Percentiles rank a stretch among this genome's conserved stretches.
These are phyloP conservation scores for Leishmania mexicana DNA, from an alignment of 208 protist species.

Conservation along the genomic window DNA sequence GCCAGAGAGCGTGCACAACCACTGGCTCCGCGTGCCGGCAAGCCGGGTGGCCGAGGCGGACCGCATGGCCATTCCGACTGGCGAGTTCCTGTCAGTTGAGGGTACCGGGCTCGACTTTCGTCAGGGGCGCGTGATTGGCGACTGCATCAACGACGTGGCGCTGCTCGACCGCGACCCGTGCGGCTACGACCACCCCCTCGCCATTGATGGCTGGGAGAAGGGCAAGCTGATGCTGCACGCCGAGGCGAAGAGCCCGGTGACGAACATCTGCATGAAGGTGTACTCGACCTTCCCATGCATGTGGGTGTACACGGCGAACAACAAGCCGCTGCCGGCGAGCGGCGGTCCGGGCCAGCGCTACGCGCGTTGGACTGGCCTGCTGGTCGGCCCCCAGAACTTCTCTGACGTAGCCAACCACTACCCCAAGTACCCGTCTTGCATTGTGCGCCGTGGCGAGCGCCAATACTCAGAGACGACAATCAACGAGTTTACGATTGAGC, in stretches of 20 bases:
- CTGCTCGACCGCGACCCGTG: slow-evolving; percentile 48
- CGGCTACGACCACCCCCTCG: slow-evolving; percentile 64
- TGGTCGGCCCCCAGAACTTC: slow-evolving; percentile 59
- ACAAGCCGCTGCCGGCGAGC: slow-evolving; percentile 42
- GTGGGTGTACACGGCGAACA: slow-evolving; percentile 78
- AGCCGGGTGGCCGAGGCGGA: slow-evolving; percentile 38
- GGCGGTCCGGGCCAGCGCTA: slow-evolving; percentile 54
- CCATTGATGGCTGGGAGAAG: slow-evolving; percentile 44
- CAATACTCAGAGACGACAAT: slow-evolving; percentile 48
- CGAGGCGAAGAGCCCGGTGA: slow-evolving; percentile 44
- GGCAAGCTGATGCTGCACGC: slow-evolving; percentile 46
- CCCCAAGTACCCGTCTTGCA: slow-evolving; percentile 35
- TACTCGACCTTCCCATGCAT: slow-evolving; percentile 63
- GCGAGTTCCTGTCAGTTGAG: slow-evolving; percentile 35
- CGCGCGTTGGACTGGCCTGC: slow-evolving; percentile 39
- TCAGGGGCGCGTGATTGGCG: slow-evolving; percentile 29
- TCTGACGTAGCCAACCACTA: slow-evolving; percentile 49
- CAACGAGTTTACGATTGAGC: slow-evolving; percentile 57
- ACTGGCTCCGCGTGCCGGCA: slow-evolving; percentile 43
- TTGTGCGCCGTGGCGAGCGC: slow-evolving; percentile 41
- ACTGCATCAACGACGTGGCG: slow-evolving; percentile 36
- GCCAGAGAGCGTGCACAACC: slow-evolving; percentile 39
- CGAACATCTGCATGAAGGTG: slow-evolving; percentile 59
- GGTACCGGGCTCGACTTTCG: slow-evolving; percentile 50
- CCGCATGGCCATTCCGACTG: slow-evolving; percentile 43